These are phyloP conservation scores for Pugionium dolabratum DNA, from an alignment of 345 rosid species.

Conservation along the genomic window DNA sequence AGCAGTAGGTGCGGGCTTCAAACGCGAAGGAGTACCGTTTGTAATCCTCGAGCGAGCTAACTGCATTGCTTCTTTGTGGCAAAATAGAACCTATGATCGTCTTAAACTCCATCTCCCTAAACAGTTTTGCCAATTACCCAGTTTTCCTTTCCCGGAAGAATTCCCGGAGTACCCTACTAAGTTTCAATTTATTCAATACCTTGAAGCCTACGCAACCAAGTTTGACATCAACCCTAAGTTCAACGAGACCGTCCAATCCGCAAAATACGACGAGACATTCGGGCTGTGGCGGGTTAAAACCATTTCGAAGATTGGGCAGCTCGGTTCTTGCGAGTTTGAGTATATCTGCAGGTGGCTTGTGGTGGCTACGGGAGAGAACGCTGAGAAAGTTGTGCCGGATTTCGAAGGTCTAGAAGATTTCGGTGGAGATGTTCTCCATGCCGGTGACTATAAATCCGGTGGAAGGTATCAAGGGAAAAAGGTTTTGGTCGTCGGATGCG, in stretches of 20 bases:
- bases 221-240: slow-evolving; percentile 64
- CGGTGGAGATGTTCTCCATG: slow-evolving; percentile 61
- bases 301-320: slow-evolving; percentile 39
- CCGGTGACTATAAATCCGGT: slow-evolving; percentile 80
- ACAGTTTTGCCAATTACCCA: slow-evolving; percentile 71
- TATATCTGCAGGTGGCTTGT: slow-evolving; percentile 82
- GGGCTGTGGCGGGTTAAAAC: slow-evolving; percentile 77
- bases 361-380: slow-evolving; percentile 90
- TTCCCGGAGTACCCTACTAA: slow-evolving; percentile 83
- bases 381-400: slow-evolving; percentile 73
- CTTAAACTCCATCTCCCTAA: slow-evolving; percentile 91
- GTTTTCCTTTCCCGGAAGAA: slow-evolving; percentile 60
- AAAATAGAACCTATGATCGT: slow-evolving; percentile 74
- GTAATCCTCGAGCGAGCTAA: slow-evolving; percentile 71
- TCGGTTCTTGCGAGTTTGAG: slow-evolving; percentile 54
- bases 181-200: slow-evolving; percentile 66
- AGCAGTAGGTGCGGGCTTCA: slow-evolving; percentile 69
- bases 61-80: slow-evolving; percentile 90
- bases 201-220: slow-evolving; percentile 61
- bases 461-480: slow-evolving; percentile 54
- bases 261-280: slow-evolving; percentile 62
- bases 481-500: slow-evolving; percentile 84
- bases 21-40: slow-evolving; percentile 70
- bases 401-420: slow-evolving; percentile 70
- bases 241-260: slow-evolving; percentile 72